phyloP scores from a whole-genome alignment of 2,329 filamentous ascomycete species.

The Rasamsonia emersonii region DNA sequence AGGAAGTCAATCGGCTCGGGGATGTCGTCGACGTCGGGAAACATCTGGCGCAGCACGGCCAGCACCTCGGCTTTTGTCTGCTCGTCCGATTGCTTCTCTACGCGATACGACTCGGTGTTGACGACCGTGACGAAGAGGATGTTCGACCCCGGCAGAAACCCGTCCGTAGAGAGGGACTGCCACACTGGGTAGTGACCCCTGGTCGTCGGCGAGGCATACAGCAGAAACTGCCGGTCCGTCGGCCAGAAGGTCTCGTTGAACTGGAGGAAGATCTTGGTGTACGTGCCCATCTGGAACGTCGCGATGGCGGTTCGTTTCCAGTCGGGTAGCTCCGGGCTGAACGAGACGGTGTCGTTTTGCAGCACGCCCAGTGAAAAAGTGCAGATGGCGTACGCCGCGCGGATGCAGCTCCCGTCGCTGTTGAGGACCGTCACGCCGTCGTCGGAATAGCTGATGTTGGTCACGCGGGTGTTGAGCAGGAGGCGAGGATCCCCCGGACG shows the following conservation, averaged over 20 bases:
- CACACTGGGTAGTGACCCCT: conserved; percentile 53
- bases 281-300: conserved; percentile 60
- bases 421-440: conserved; percentile 46
- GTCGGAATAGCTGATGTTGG: conserved; percentile 44
- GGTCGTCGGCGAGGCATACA: conserved; percentile 41
- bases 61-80: conserved; percentile 50
- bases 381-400: conserved; percentile 54
- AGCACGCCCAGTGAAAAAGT: conserved; percentile 62
- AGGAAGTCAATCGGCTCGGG: conserved; percentile 53
- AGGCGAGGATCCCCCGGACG: conserved; percentile 46
- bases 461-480: conserved; percentile 50
- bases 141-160: conserved; percentile 52
- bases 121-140: conserved; percentile 60
- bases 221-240: conserved; percentile 44
- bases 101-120: conserved; percentile 45
- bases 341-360: conserved; percentile 51
- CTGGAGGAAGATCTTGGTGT: conserved; percentile 64
- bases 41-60: conserved; percentile 52
- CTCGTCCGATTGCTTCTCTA: conserved; percentile 52
- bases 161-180: conserved; percentile 51
- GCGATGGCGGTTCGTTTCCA: conserved; percentile 59
- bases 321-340: conserved; percentile 48
- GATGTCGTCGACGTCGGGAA: conserved; percentile 44
- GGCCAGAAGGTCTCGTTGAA: conserved; percentile 62
- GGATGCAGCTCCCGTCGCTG: conserved; percentile 47